phyloP scores from a whole-genome alignment of 2,329 filamentous ascomycete species.

The Colletotrichum sojae region DNA sequence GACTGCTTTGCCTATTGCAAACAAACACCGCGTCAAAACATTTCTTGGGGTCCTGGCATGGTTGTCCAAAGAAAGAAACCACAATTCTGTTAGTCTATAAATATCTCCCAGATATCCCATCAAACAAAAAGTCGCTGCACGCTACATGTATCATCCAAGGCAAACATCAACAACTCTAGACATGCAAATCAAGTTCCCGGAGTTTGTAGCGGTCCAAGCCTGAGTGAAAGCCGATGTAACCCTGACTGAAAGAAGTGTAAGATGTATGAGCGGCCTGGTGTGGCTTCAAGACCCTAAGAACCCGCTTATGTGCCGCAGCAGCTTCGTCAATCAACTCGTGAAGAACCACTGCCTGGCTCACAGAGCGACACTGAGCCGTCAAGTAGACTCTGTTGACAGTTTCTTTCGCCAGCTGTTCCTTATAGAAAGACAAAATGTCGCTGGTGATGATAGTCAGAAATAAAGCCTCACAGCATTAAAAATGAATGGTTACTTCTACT shows the following conservation, averaged over 20 bases:
- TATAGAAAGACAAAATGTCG: neutral
- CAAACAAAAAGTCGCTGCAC: neutral
- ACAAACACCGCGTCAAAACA: no score
- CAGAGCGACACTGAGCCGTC: conserved; percentile 1
- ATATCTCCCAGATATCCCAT: no score
- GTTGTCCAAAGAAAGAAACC: no score
- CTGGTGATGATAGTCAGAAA: neutral
- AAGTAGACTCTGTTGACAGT: neutral
- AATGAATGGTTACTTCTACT: neutral
- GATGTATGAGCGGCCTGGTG: neutral
- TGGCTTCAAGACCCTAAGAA: neutral
- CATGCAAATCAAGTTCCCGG: neutral
- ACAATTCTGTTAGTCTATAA: no score
- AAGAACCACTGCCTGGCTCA: neutral
- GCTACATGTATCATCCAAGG: no score
- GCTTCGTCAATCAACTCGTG: conserved; percentile 1
- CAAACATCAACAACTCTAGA: neutral
- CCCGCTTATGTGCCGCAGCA: neutral
- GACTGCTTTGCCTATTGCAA: no score
- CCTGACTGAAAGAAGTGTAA: neutral
- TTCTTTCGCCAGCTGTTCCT: neutral
- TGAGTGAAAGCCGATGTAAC: neutral
- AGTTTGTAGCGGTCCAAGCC: neutral
- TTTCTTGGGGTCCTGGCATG: no score
- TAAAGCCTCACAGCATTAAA: no score